A percentile compares a stretch with the other conserved stretches of the same genome.
Evolutionary conservation across 2,329 filamentous ascomycete genomes (phyloP).

Genomic region (Paecilomyces sp.): DNA sequence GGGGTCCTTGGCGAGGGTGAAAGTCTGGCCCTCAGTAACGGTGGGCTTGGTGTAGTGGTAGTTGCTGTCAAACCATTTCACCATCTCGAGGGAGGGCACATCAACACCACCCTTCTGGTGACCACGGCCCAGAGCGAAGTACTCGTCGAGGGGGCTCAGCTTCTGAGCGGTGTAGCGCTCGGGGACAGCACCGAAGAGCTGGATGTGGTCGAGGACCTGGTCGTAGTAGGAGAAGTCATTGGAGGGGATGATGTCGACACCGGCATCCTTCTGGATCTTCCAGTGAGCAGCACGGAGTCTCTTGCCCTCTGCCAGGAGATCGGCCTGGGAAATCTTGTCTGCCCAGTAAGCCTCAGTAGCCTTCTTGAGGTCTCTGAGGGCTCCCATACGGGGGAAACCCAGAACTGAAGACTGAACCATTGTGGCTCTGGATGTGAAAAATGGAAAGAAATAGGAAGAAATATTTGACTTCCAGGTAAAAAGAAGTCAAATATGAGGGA

Average conservation of each 20-base stretch:
- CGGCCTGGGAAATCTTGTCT: constrained; percentile 85
- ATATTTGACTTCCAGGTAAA: neutral
- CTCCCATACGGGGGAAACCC: constrained; percentile 98
- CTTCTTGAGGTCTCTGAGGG: constrained; percentile 99
- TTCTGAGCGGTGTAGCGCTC: constrained; percentile 89
- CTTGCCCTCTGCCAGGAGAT: constrained; percentile 92
- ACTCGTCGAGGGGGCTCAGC: constrained; percentile 85
- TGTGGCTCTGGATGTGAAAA: neutral
- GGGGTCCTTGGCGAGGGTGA: constrained; percentile 78
- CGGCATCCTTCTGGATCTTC: constrained; percentile 99
- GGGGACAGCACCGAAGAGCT: constrained; percentile 89
- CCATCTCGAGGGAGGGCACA: constrained; percentile 67
- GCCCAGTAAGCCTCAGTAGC: constrained; percentile 97
- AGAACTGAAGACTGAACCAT: constrained; percentile 54
- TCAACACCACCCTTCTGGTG: constrained; percentile 60
- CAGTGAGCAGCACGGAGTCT: constrained; percentile 93
- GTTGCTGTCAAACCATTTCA: constrained; percentile 99
- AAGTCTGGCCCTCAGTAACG: constrained; percentile 91
- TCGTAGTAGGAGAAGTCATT: constrained; percentile 99
- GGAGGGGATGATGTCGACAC: constrained; percentile 95
- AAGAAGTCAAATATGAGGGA: neutral
- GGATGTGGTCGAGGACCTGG: constrained; percentile 95
- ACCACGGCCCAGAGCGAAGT: constrained; percentile 99
- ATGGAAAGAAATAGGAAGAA: neutral
- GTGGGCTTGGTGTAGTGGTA: constrained; percentile 99